Conservation (phyloP, 306 rosid species). For the Lablab purpureus region DNA sequence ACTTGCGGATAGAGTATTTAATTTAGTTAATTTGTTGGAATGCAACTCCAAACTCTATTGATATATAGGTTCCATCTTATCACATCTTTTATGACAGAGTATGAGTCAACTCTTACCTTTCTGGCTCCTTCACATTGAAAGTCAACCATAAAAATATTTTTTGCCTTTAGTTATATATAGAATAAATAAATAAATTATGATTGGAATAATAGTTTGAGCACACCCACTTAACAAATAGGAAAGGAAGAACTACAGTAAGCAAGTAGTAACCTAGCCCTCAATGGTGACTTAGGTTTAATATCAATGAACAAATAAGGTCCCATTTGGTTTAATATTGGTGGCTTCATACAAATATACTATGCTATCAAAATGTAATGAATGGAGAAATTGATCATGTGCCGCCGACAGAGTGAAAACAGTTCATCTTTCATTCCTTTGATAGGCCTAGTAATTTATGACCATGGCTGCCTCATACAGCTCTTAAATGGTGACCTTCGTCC, state of each 20-base stretch:
- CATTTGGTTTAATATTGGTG: slow-evolving; percentile 2
- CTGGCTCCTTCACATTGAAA: slow-evolving; percentile 24
- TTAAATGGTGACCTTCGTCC: slow-evolving; percentile 32
- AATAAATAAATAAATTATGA: background rate
- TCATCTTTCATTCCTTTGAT: slow-evolving; percentile 9
- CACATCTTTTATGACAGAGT: slow-evolving; percentile 7
- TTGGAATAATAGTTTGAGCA: background rate
- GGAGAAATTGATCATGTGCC: slow-evolving; percentile 42
- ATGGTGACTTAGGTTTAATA: background rate
- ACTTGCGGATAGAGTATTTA: background rate
- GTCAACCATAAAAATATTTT: slow-evolving; percentile 28
- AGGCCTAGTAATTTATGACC: background rate
- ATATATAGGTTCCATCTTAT: background rate
- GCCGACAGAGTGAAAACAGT: slow-evolving; percentile 42
- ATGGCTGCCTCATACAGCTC: slow-evolving; percentile 27
- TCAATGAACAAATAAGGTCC: slow-evolving; percentile 18
- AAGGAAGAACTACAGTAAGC: background rate
- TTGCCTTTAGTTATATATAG: background rate
- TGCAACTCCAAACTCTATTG: too few species aligned
- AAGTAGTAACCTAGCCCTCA: background rate
- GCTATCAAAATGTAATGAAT: background rate
- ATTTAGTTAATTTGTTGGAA: background rate
- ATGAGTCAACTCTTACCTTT: slow-evolving; percentile 27
- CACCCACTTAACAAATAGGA: background rate
- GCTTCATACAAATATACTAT: background rate